Conservation (phyloP, 352 stramenopile species). For the Poterioochromonas sp. region DNA sequence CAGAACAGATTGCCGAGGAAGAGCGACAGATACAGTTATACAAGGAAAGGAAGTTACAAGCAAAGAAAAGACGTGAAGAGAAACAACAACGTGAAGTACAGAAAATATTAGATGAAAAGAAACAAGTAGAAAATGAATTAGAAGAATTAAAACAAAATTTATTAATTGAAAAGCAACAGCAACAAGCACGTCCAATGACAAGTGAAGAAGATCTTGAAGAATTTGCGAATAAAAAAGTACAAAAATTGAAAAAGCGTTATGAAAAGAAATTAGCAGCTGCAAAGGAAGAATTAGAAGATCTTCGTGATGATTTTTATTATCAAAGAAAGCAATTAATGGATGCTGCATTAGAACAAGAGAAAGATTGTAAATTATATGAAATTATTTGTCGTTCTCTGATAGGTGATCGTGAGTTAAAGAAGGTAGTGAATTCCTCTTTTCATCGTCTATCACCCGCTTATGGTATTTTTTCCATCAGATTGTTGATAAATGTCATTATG, state of each 20-base stretch:
- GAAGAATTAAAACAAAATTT: background rate
- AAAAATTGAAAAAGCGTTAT: background rate
- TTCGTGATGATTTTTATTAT: slow-evolving; percentile 14
- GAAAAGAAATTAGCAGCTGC: slow-evolving; percentile 2
- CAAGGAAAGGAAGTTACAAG: background rate
- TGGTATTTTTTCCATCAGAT: no score
- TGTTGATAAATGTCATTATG: slow-evolving; percentile 27
- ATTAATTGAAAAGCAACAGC: background rate
- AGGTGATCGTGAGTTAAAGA: background rate
- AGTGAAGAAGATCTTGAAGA: background rate
- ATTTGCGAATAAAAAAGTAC: background rate
- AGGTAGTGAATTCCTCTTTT: no score
- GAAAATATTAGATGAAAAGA: background rate
- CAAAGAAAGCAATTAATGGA: slow-evolving; percentile 19
- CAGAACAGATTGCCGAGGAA: background rate
- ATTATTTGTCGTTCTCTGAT: background rate
- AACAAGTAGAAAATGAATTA: slow-evolving; percentile 17
- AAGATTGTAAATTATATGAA: slow-evolving; percentile 1
- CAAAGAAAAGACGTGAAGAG: slow-evolving; percentile 27
- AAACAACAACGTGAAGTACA: background rate
- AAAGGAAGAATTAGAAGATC: slow-evolving; percentile 8
- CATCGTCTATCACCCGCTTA: background rate
- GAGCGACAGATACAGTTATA: background rate
- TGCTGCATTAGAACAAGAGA: background rate
- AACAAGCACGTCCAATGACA: background rate